Conservation (phyloP, 208 protist species). For the Trypanosomatidae sp. region DNA sequence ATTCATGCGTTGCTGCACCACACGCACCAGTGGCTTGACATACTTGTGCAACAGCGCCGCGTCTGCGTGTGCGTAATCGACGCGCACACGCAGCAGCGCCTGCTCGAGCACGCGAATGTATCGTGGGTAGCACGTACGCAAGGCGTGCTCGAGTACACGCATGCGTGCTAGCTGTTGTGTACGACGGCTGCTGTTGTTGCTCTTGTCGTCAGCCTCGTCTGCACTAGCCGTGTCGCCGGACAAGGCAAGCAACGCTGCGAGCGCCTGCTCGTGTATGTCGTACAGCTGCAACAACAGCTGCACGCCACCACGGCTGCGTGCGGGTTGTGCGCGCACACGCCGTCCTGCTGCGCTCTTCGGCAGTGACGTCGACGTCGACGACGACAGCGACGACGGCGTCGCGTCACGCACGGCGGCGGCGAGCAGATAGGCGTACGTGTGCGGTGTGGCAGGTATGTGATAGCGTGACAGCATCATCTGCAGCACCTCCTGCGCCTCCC, state of each 20-base stretch:
- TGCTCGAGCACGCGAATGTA: conserved; percentile 48
- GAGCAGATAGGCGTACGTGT: conserved; percentile 63
- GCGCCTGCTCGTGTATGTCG: conserved; percentile 53
- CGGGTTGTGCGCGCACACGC: neutral
- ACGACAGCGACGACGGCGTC: neutral
- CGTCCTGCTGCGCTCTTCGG: neutral
- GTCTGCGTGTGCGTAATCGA: conserved; percentile 40
- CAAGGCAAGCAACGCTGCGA: conserved; percentile 15
- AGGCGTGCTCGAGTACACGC: conserved; percentile 34
- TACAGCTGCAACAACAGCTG: conserved; percentile 43
- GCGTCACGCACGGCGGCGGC: conserved; percentile 12
- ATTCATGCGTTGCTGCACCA: conserved; percentile 75
- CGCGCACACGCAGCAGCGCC: conserved; percentile 42
- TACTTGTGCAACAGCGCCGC: conserved; percentile 32
- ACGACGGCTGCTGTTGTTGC: neutral
- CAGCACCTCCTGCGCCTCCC: conserved; percentile 64
- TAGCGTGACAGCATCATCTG: conserved; percentile 45
- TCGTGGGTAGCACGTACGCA: conserved; percentile 36
- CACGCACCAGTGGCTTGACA: conserved; percentile 42
- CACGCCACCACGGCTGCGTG: conserved; percentile 19
- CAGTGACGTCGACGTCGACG: neutral
- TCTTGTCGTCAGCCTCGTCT: neutral
- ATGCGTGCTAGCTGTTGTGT: no score
- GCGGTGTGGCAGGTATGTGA: conserved; percentile 46
- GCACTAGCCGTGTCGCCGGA: no score